Evolutionary conservation across 768 basidiomycete genomes (phyloP).

Genomic region (Leccinum barrowsii): DNA sequence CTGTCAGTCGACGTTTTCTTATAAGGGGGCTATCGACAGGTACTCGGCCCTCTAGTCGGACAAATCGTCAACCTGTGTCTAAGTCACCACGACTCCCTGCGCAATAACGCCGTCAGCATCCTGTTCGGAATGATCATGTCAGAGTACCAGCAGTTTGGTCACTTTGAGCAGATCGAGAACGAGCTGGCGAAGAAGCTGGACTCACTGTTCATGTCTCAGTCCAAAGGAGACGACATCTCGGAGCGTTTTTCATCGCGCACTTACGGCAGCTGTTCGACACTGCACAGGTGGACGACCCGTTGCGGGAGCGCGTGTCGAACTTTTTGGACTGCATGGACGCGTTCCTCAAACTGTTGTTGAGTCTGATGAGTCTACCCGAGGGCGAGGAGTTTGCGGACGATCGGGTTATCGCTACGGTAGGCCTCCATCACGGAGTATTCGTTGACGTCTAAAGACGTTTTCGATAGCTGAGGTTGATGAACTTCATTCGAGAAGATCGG

Average conservation of each 20-base stretch:
- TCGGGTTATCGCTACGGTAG: slow-evolving; percentile 84
- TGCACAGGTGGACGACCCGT: slow-evolving; percentile 72
- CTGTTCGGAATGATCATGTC: slow-evolving; percentile 95
- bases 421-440: not conserved
- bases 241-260: slow-evolving; percentile 90
- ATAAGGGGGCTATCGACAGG: slow-evolving; percentile 75
- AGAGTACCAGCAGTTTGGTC: slow-evolving; percentile 79
- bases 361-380: slow-evolving; percentile 83
- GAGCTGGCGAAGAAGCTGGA: slow-evolving; percentile 91
- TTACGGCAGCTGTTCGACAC: slow-evolving; percentile 87
- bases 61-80: slow-evolving; percentile 89
- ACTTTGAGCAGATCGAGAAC: slow-evolving; percentile 88
- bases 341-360: slow-evolving; percentile 90
- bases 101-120: slow-evolving; percentile 88
- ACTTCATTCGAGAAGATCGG: slow-evolving; percentile 92
- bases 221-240: slow-evolving; percentile 86
- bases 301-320: slow-evolving; percentile 70
- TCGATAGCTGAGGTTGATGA: slow-evolving; percentile 77
- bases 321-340: slow-evolving; percentile 90
- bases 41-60: slow-evolving; percentile 80
- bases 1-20: not conserved
- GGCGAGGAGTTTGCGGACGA: slow-evolving; percentile 95
- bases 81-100: slow-evolving; percentile 90
- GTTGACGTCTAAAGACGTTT: slow-evolving; percentile 6
- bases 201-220: slow-evolving; percentile 88